Evolutionary conservation across 2,329 filamentous ascomycete genomes (phyloP), one percentile per base, ranked within the genome.

Genomic region (Mycosphaerella arachidis): DNA sequence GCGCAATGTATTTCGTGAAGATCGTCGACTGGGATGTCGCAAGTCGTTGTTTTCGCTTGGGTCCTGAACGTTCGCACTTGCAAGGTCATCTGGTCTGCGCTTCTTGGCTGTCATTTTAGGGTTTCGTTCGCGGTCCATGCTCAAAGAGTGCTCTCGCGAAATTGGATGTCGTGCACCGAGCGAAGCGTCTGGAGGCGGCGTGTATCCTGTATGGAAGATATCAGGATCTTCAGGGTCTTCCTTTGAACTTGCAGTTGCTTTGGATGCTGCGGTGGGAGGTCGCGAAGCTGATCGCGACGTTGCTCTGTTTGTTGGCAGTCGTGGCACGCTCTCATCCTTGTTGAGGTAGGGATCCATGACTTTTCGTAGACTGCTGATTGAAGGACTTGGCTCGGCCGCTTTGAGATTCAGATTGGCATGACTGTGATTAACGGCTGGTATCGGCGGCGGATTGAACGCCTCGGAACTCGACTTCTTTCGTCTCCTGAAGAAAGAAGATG

Each of bases 401-500:
- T 91, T 40, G 78, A 78, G 58, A 27, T 58, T 59, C 31, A 58
- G 30, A 46, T 79, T 75, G 9, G 76, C 71, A 46, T 55, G 60
- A 48, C 53, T 50, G 55, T 57, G 58, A 18, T 59, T 33, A 24
- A 70, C 77, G 68, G 78, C 66, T 48, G 80, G 75, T 64, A 74
- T 83, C 31, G 87, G 75, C 8, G 88, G 86, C 35, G 88, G 86
- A 43, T 82, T 82, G 24, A 84, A 81, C 48, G 74, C 72, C 63
- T 95, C 92, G 13, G 86, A 84, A 35, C 91, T 76, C 5, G 92
- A 96, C 82, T 93, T 95, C 83, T 97, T 97, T 64, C 92, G 85
- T 61, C 94, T 84, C 63, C 94, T 85, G 78, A 97, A 97, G 77
- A 99, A 97, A 0, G 91, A 93, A 0, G 93, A 95, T 4, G 91